These are phyloP conservation scores for Daldinia childiae DNA, from an alignment of 495 filamentous ascomycete species.

Conservation along the genomic window DNA sequence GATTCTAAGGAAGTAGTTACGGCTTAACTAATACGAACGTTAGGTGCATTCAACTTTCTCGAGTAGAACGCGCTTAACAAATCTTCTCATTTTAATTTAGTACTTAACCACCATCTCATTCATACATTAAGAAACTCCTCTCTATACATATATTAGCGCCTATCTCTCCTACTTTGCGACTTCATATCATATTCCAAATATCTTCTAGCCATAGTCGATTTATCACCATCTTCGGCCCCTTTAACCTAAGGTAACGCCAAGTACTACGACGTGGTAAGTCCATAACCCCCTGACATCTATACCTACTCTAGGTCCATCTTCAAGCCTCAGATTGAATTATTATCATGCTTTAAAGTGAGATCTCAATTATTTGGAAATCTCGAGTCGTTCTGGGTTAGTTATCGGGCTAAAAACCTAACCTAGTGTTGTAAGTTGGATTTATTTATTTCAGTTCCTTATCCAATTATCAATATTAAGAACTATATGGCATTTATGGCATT, in stretches of 20 bases:
- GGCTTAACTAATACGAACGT: constrained; percentile 18
- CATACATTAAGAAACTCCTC: background rate
- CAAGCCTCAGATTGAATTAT: background rate
- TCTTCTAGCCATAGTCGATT: background rate
- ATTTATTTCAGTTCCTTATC: background rate
- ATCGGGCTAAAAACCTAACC: background rate
- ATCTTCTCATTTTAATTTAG: constrained; percentile 5
- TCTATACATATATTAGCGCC: background rate
- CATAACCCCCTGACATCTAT: constrained; percentile 3
- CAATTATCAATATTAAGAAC: background rate
- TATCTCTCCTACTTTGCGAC: background rate
- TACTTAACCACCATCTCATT: background rate
- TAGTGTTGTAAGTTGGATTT: constrained; percentile 18
- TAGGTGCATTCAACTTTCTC: background rate
- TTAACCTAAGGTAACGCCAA: background rate
- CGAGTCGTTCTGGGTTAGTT: background rate
- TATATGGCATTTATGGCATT: background rate
- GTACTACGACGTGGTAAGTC: background rate
- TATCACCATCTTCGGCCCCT: background rate
- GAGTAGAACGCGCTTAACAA: constrained; percentile 9
- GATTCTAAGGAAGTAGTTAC: constrained; percentile 11
- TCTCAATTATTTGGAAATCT: background rate
- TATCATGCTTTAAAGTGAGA: background rate
- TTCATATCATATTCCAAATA: background rate
- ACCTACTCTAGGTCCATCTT: background rate